phyloP scores from a whole-genome alignment of 495 filamentous ascomycete species.

The Podospora anserina region DNA sequence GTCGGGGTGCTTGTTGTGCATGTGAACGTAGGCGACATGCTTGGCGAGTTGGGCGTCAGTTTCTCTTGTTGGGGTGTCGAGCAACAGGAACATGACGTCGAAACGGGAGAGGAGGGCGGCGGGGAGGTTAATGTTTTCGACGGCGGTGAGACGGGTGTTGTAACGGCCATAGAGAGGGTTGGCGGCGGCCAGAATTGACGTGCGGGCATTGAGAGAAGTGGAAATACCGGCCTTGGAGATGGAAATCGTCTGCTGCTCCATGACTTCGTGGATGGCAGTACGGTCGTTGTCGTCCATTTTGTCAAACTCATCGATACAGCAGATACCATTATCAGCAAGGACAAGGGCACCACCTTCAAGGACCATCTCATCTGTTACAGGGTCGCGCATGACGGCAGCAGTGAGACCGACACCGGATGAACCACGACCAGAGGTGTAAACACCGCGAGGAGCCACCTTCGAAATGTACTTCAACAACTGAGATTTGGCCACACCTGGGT shows the following conservation, averaged over 20 bases:
- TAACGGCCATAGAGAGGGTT: slow-evolving; percentile 98
- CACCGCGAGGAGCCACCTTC: slow-evolving; percentile 93
- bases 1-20: slow-evolving; percentile 93
- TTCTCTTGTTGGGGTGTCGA: slow-evolving; percentile 87
- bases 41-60: slow-evolving; percentile 88
- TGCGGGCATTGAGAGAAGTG: slow-evolving; percentile 92
- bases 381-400: slow-evolving; percentile 96
- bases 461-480: slow-evolving; percentile 97
- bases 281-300: slow-evolving; percentile 98
- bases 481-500: slow-evolving; percentile 98
- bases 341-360: slow-evolving; percentile 95
- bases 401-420: slow-evolving; percentile 96
- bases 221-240: slow-evolving; percentile 98
- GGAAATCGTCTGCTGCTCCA: slow-evolving; percentile 99
- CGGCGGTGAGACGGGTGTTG: slow-evolving; percentile 92
- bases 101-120: slow-evolving; percentile 94
- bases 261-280: slow-evolving; percentile 98
- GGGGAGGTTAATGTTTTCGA: slow-evolving; percentile 98
- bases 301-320: slow-evolving; percentile 99
- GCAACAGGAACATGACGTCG: slow-evolving; percentile 92
- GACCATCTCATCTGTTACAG: slow-evolving; percentile 98
- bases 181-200: slow-evolving; percentile 94
- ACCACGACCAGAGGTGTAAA: slow-evolving; percentile 96
- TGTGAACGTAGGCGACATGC: slow-evolving; percentile 96
- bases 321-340: slow-evolving; percentile 95